A percentile compares a stretch with the other conserved stretches of the same genome.
These are phyloP conservation scores for Lathyrus aphaca DNA, from an alignment of 306 rosid genomes.

Conservation along the genomic window DNA sequence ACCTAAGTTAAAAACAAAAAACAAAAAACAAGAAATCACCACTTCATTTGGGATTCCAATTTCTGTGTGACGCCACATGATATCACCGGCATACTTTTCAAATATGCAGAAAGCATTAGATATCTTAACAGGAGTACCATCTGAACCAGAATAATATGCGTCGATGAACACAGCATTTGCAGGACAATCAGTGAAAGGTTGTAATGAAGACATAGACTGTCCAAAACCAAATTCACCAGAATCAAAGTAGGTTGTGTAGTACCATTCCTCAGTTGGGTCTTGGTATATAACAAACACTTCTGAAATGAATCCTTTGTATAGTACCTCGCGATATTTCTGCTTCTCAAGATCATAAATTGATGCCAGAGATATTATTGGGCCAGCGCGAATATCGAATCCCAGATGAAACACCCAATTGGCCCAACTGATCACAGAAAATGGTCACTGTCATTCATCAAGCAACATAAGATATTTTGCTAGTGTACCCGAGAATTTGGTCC, in stretches of 20 bases:
- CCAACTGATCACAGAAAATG: constrained; percentile 46
- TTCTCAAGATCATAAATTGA: constrained; percentile 59
- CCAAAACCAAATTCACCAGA: constrained; percentile 64
- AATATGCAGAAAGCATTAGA: constrained; percentile 62
- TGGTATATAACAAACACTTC: constrained; percentile 67
- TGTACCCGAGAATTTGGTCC: too few species aligned
- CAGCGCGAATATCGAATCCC: constrained; percentile 56
- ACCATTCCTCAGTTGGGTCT: constrained; percentile 72
- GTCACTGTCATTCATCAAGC: too few species aligned
- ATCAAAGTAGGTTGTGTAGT: constrained; percentile 55
- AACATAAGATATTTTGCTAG: too few species aligned
- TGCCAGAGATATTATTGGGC: constrained; percentile 61
- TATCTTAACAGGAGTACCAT: constrained; percentile 54
- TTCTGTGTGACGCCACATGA: constrained; percentile 79
- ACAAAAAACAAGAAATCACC: constrained; percentile 4
- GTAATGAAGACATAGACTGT: constrained; percentile 49
- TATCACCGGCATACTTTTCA: constrained; percentile 55
- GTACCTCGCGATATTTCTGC: constrained; percentile 46
- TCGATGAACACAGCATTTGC: constrained; percentile 60
- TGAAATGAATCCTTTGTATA: constrained; percentile 63
- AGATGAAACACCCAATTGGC: constrained; percentile 57
- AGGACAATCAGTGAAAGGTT: constrained; percentile 60
- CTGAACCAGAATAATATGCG: constrained; percentile 43
- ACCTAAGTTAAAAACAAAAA: too few species aligned
- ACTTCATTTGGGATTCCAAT: constrained; percentile 27